Conservation (phyloP, 108 stramenopile genomes). For the Nitzschia sp. region DNA sequence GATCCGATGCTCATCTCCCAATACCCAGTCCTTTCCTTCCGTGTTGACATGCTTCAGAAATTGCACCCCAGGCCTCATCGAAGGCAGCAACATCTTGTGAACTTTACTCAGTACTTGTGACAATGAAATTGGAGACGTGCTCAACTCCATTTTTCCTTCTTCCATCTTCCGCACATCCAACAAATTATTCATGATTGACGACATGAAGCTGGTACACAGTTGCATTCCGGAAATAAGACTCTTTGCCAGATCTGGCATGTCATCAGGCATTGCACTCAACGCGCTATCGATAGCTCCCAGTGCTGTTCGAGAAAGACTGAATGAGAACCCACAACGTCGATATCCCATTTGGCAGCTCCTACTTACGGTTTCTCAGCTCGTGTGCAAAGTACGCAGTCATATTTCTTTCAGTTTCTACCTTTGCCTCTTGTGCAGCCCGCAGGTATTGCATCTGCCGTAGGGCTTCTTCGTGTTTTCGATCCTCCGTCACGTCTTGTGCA, state of each 20-base stretch:
- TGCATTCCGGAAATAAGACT: slow-evolving; percentile 57
- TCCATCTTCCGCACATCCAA: slow-evolving; percentile 73
- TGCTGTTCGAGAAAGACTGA: slow-evolving; percentile 9
- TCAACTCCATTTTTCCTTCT: slow-evolving; percentile 66
- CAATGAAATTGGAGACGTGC: slow-evolving; percentile 35
- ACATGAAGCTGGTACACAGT: slow-evolving; percentile 66
- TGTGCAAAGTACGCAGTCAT: slow-evolving; percentile 81
- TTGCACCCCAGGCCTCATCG: slow-evolving; percentile 45
- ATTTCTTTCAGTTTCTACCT: slow-evolving; percentile 71
- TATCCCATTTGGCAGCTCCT: background rate
- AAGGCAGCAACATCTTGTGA: slow-evolving; percentile 57
- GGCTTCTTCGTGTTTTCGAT: slow-evolving; percentile 49
- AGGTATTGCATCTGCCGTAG: slow-evolving; percentile 60
- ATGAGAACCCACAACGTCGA: background rate
- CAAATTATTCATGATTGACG: slow-evolving; percentile 73
- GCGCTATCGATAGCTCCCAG: slow-evolving; percentile 70
- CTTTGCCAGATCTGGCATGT: slow-evolving; percentile 41
- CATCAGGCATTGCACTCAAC: slow-evolving; percentile 57
- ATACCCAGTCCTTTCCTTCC: slow-evolving; percentile 43
- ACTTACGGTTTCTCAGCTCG: slow-evolving; percentile 58
- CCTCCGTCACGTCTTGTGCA: slow-evolving; percentile 70
- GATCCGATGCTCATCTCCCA: slow-evolving; percentile 64
- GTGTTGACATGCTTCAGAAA: slow-evolving; percentile 29
- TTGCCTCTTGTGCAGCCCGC: slow-evolving; percentile 63
- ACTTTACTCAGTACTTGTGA: slow-evolving; percentile 32